Evolutionary conservation across 371 early-diverging fungal species (phyloP).

Genomic region (Lichtheimia ornata): DNA sequence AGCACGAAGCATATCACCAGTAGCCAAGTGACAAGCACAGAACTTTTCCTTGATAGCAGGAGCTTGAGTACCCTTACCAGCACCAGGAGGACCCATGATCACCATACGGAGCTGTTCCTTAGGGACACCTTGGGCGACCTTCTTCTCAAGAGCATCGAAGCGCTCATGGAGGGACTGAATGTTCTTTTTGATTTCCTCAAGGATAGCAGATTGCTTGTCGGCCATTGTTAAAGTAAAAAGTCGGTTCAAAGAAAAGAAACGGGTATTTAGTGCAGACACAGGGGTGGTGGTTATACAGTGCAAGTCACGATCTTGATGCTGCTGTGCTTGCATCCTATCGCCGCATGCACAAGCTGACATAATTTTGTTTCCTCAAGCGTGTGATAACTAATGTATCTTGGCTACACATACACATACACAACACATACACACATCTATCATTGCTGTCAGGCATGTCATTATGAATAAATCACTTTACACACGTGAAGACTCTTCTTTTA

Average conservation of each 20-base stretch:
- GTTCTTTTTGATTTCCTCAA: constrained; percentile 61
- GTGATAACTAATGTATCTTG: no score
- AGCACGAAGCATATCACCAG: constrained; percentile 99
- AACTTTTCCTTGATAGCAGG: constrained; percentile 92
- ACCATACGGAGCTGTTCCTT: constrained; percentile 78
- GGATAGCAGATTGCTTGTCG: constrained; percentile 48
- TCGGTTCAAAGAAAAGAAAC: constrained; percentile 8
- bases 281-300: no score
- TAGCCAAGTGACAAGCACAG: constrained; percentile 97
- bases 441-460: background rate
- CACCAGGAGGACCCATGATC: constrained; percentile 98
- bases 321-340: no score
- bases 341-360: no score
- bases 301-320: no score
- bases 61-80: constrained; percentile 99
- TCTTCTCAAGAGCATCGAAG: constrained; percentile 53
- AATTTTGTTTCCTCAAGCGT: no score
- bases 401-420: no score
- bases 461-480: no score
- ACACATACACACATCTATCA: background rate
- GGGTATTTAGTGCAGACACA: no score
- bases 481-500: no score
- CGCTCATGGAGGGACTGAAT: constrained; percentile 50
- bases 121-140: constrained; percentile 43
- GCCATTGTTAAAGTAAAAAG: constrained; percentile 29